A percentile compares a stretch with the other conserved stretches of the same genome.
These are phyloP conservation scores for Symbiodinium natans DNA, from an alignment of 73 alveolate genomes.

Conservation along the genomic window DNA sequence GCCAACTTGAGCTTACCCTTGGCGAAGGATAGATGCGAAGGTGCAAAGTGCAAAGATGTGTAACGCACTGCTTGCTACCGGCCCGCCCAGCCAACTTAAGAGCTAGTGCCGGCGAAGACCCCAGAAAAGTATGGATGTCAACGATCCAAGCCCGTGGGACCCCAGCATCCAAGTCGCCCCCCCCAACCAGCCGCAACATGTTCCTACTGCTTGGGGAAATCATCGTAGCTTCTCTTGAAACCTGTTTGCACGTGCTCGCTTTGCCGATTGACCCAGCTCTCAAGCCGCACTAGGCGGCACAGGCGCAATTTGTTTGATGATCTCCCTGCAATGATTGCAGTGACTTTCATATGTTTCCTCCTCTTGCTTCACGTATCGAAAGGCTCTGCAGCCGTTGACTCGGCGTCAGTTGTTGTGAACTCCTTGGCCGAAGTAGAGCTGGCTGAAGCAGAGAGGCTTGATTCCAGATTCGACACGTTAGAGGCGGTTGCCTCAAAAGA, in stretches of 20 bases:
- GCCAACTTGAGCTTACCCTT: neutral
- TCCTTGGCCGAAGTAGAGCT: slow-evolving; percentile 2
- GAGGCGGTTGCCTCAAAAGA: neutral
- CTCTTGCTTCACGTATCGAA: neutral
- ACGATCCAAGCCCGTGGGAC: no score
- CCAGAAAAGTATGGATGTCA: no score
- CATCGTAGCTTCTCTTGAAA: no score
- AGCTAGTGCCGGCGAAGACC: no score
- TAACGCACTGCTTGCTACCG: no score
- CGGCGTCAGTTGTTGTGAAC: neutral
- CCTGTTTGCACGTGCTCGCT: no score
- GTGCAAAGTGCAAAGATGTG: no score
- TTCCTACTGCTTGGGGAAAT: no score
- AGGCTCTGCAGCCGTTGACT: neutral
- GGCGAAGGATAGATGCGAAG: neutral
- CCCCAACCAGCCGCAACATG: no score
- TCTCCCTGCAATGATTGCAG: neutral
- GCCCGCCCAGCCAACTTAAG: no score
- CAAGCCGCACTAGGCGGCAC: neutral
- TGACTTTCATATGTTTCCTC: neutral
- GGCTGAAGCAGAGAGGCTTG: neutral
- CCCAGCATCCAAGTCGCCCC: no score
- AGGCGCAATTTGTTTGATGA: neutral
- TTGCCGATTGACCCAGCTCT: no score
- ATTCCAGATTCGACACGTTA: neutral